Conservation (phyloP, 2,329 filamentous ascomycete species). For the Calycina herbarum region DNA sequence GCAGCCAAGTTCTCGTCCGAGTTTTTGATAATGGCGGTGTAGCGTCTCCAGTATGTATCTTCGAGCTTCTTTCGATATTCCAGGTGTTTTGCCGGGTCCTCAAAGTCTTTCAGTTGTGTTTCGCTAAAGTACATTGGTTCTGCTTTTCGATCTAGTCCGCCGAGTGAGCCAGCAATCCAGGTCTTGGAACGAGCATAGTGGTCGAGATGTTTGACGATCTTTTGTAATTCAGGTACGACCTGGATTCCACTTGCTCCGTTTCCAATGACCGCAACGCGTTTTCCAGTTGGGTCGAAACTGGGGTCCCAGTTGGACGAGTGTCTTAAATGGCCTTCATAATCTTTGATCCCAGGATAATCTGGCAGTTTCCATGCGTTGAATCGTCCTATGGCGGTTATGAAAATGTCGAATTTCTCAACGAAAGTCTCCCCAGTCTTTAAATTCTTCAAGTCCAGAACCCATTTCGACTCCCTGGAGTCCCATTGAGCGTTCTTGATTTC, state of each 20-base stretch:
- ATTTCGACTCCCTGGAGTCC: conserved; percentile 51
- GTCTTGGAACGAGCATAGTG: conserved; percentile 52
- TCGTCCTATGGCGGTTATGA: conserved; percentile 63
- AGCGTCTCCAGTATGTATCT: conserved; percentile 44
- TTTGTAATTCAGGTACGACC: conserved; percentile 48
- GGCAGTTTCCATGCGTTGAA: conserved; percentile 69
- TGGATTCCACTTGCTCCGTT: conserved; percentile 54
- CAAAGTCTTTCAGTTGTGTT: conserved; percentile 42
- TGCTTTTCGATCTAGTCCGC: conserved; percentile 49
- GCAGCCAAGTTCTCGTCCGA: conserved; percentile 50
- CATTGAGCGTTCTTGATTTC: conserved; percentile 58
- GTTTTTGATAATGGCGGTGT: conserved; percentile 53
- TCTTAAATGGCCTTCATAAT: conserved; percentile 50
- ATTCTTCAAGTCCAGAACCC: conserved; percentile 47
- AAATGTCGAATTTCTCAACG: conserved; percentile 54
- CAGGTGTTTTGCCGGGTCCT: conserved; percentile 41
- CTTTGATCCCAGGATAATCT: conserved; percentile 56
- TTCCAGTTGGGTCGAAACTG: conserved; percentile 47
- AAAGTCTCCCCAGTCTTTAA: conserved; percentile 40
- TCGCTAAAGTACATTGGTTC: conserved; percentile 10
- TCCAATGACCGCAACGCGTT: conserved; percentile 51
- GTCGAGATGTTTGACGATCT: conserved; percentile 22
- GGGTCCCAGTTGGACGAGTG: conserved; percentile 63
- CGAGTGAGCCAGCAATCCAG: conserved; percentile 67
- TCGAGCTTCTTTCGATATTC: conserved; percentile 46